Percentiles rank a stretch among this genome's conserved stretches.
phyloP scores from a whole-genome alignment of 1,284 basidiomycete species.

The Sporisorium reilianum region DNA sequence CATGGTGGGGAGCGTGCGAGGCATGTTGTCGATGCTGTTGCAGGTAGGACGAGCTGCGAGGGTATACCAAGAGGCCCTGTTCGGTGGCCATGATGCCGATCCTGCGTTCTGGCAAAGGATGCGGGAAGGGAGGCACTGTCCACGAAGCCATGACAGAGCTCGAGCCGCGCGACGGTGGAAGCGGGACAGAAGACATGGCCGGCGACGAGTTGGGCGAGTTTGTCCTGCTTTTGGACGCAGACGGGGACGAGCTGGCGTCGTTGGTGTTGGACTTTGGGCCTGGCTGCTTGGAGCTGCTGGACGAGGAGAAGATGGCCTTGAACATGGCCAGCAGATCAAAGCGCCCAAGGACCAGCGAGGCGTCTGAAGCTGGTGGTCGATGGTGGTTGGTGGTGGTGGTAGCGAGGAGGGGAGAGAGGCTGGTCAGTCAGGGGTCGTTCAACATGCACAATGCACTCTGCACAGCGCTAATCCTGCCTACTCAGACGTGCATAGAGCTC shows the following conservation, averaged over 20 bases:
- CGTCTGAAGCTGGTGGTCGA: background rate
- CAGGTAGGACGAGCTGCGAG: constrained; percentile 19
- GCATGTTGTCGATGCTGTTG: constrained; percentile 14
- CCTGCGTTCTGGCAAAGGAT: constrained; percentile 49
- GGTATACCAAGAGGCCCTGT: constrained; percentile 48
- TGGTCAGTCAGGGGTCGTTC: background rate
- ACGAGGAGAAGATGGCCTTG: constrained; percentile 40
- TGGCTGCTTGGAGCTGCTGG: constrained; percentile 23
- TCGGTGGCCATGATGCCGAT: constrained; percentile 45
- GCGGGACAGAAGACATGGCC: constrained; percentile 13
- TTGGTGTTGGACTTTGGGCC: constrained; percentile 1
- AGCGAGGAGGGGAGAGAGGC: background rate
- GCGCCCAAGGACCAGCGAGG: background rate
- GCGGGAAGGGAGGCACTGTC: constrained; percentile 53
- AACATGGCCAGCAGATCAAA: constrained; percentile 18
- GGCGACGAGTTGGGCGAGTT: constrained; percentile 22
- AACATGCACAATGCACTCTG: constrained; percentile 9
- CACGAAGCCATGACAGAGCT: constrained; percentile 41
- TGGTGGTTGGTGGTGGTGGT: background rate
- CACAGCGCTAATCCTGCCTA: background rate
- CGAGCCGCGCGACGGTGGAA: constrained; percentile 20
- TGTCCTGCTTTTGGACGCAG: constrained; percentile 12
- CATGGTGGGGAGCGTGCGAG: constrained; percentile 14
- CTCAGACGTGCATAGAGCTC: constrained; percentile 6
- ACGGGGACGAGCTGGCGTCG: constrained; percentile 7